Evolutionary conservation across 345 rosid genomes (phyloP).

Genomic region (Gynandropsis gynandra): DNA sequence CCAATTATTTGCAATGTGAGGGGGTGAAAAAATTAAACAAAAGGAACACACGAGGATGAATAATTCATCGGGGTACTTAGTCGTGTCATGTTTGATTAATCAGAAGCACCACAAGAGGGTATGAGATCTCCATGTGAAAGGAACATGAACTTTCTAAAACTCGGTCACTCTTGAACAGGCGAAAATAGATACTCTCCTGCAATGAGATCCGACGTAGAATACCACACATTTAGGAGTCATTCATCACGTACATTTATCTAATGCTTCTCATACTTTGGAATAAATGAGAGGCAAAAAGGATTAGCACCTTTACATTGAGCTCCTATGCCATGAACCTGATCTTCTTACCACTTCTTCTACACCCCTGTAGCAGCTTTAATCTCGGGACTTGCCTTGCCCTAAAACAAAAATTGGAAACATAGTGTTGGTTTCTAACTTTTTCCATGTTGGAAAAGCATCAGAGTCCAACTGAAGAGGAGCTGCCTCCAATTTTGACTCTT

Average conservation of each 20-base stretch:
- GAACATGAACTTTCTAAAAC: too few species aligned
- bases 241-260: neutral
- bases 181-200: too few species aligned
- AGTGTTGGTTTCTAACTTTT: neutral
- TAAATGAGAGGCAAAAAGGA: neutral
- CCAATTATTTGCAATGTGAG: too few species aligned
- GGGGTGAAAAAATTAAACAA: too few species aligned
- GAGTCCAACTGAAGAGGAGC: neutral
- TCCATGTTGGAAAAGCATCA: conserved; percentile 1
- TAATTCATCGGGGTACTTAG: too few species aligned
- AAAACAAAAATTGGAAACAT: conserved; percentile 16
- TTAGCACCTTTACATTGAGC: conserved; percentile 30
- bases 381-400: conserved; percentile 49
- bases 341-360: conserved; percentile 23
- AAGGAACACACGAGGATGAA: too few species aligned
- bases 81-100: too few species aligned
- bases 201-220: too few species aligned
- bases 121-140: too few species aligned
- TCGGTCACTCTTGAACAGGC: too few species aligned
- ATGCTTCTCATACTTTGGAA: conserved; percentile 2
- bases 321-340: conserved; percentile 19
- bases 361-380: conserved; percentile 60
- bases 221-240: too few species aligned
- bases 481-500: neutral
- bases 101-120: too few species aligned